Conservation (phyloP, 176 grass and related monocot genomes). For the Carex myosuroides region DNA sequence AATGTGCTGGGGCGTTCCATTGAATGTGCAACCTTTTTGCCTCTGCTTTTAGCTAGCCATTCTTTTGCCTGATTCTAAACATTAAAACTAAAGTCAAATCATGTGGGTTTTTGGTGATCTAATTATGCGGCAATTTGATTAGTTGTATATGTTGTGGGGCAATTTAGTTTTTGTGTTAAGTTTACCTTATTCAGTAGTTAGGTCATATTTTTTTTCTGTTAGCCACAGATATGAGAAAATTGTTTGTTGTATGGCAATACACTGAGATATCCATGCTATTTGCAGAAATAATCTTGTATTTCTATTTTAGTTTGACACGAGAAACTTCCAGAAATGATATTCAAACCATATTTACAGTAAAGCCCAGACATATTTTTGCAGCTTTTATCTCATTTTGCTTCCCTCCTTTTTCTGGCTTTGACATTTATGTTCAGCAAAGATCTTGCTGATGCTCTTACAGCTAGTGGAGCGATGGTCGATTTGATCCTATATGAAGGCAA, state of each 20-base stretch:
- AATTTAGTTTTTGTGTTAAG: neutral
- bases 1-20: neutral
- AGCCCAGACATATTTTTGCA: neutral
- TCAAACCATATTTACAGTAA: neutral
- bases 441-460: conserved; percentile 55
- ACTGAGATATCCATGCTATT: neutral
- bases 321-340: neutral
- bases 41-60: neutral
- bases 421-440: conserved; percentile 45
- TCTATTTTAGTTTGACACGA: neutral
- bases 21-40: neutral
- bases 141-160: neutral
- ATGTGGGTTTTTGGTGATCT: neutral
- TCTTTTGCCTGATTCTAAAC: neutral
- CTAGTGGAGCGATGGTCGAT: conserved; percentile 48
- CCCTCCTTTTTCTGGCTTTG: conserved; percentile 15
- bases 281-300: neutral
- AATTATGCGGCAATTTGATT: neutral
- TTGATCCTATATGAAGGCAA: conserved; percentile 69
- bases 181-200: neutral
- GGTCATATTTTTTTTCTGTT: neutral
- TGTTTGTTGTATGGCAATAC: neutral
- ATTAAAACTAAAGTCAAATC: neutral
- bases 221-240: neutral
- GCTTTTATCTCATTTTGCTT: neutral